Evolutionary conservation across 2,329 filamentous ascomycete genomes (phyloP), one percentile per base, ranked within the genome.

Genomic region (Aspergillus aculeatinus): DNA sequence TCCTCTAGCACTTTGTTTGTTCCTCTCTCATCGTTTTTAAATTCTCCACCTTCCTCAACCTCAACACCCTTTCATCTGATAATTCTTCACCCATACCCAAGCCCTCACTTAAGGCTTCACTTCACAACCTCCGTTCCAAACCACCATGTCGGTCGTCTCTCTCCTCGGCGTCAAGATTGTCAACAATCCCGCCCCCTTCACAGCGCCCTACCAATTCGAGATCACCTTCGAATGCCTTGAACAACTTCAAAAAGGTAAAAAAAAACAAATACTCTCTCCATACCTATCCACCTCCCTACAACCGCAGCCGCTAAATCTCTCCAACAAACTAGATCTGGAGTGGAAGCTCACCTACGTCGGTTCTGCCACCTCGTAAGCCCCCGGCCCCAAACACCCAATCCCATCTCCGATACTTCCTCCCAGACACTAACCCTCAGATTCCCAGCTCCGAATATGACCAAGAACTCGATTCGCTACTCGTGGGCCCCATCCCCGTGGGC

Each of bases 261-360:
- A 42, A 64, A 23, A 23, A 23, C 2, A 23, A 23, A 23, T 23
- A 23, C 57, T 19, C 10, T 1, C 27, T 27, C 27, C 27, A 27
- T 14, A 14, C 44, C 31, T n/a, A 6, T 29, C 35, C 33, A 10
- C 21, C 33, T 23, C 16, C 19, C 21, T 33, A 27, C 33, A 25
- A 9, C 27, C 51, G 49, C 54, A 50, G 51, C 65, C 53, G 25
- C 62, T 70, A 59, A 70, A 66, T 49, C 49, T 55, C 48, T 35
- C 71, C 14, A 7, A 71, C 16, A n/a, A 42, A 42, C 16, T 42
- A 96, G 95, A 99, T 80, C 88, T 99, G 63, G 95, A 99, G 80
- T 99, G 95, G 95, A 99, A 99, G 80, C 84, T 99, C 71, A 99
- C 92, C 76, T 99, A 99, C 71, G 95, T 99, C 74, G 96, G 95